Base-by-base conservation (phyloP, 306 rosid genomes). In the Abrus precatorius region DNA sequence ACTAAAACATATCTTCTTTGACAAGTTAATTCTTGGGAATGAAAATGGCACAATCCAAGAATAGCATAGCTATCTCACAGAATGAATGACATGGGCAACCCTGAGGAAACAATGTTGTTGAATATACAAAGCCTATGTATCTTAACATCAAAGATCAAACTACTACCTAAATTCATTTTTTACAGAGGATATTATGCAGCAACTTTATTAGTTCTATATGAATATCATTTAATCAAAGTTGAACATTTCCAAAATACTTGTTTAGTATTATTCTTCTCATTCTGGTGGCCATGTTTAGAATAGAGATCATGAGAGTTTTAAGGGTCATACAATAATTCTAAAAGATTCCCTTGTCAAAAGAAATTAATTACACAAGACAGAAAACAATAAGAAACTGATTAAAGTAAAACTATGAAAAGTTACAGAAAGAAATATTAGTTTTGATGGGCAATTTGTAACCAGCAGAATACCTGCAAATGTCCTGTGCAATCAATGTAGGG, bases 401-500 rank as follows among this genome's bases (percentile, higher is more conserved):
- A 38, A 71, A 71, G 47, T 49, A 45, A 71, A 43, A 70, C 20
- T 4, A 60, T 71, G 2, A 57, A 28, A 47, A 27, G 44, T 40
- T 69, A 71, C 30, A 52, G 7, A 20, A 62, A 43, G 38, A 36
- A 55, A 57, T 53, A 72, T 43, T 41, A 29, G 70, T 69, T 84
- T 47, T 13, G 79, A 77, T 74, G 9, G 66, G 57, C 28, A 9
- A 75, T 66, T 36, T 56, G 6, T 52, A 44, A 80, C 52, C 28
- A 48, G 74, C 53, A 82, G 48, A 50, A 76, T 69, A 93, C 98
- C 98, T 92, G 98, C 80, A 94, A 80, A 85, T 90, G 86, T 53
- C 98, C 98, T 12, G 98, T 94, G 87, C 97, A 91, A 87, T 94
- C 98, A n/a, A 94, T 94, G 84, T 90, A 85, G 45, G 98, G 92